These are phyloP conservation scores for Xylaria sp. DNA, from an alignment of 2,329 filamentous ascomycete species.

Conservation along the genomic window DNA sequence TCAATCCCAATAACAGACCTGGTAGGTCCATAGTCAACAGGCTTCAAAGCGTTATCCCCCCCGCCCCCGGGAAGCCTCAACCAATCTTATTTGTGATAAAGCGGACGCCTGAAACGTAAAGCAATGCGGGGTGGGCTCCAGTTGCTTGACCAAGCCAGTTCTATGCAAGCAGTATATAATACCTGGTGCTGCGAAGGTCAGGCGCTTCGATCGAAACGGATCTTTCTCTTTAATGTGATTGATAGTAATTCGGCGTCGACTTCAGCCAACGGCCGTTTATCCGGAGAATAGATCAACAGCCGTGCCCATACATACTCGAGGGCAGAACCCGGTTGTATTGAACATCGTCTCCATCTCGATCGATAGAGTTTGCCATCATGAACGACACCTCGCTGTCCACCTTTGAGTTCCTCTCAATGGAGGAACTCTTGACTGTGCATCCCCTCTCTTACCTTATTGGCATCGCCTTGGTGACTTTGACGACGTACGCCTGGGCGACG, in stretches of 20 bases:
- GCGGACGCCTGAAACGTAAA: background rate
- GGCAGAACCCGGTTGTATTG: background rate
- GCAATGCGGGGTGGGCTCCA: background rate
- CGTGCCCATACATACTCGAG: background rate
- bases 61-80: background rate
- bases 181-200: background rate
- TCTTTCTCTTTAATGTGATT: background rate
- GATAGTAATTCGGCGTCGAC: background rate
- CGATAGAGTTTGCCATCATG: conserved; percentile 2
- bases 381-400: conserved; percentile 15
- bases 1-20: too few relatives aligned
- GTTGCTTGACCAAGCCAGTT: background rate
- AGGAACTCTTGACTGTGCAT: conserved; percentile 5
- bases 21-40: too few relatives aligned
- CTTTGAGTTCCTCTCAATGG: conserved; percentile 8
- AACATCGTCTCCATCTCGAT: background rate
- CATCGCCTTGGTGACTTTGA: conserved; percentile 12
- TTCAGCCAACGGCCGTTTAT: background rate
- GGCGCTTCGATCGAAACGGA: background rate
- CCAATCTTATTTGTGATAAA: background rate
- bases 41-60: too few relatives aligned
- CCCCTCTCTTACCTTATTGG: conserved; percentile 14
- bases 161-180: background rate
- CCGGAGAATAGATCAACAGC: background rate
- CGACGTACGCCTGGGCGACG: conserved; percentile 16